Evolutionary conservation across 2,329 filamentous ascomycete genomes (phyloP), one percentile per base, ranked within the genome.

Genomic region (Seiridium unicorne): DNA sequence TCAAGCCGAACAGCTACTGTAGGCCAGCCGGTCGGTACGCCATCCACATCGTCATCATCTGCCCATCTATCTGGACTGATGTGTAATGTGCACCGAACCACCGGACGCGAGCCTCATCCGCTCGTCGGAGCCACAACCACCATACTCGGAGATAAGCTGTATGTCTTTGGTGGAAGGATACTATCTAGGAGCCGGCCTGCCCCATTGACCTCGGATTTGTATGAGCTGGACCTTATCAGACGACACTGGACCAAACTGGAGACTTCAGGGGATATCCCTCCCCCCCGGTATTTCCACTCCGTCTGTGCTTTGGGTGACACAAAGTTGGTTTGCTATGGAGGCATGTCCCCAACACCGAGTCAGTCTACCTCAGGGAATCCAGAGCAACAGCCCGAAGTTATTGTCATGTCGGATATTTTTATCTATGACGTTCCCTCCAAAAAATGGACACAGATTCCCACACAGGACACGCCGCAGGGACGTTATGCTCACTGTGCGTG

Each of bases 381-480:
- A 61, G 90, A 93, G 63, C 80, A 87, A 58, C 90, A 93, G 67
- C 88, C 92, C 44, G 93, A 97, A 70, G 91, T 98, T 4, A 89
- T 93, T 1, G 95, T 98, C 60, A 97, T 99, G 93, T 97, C 94
- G 5, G 95, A 99, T 76, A 92, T 98, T 59, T 92, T 98, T 74
- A 91, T 99, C 38, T 98, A 92, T 74, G 94, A 99, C 73, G 91
- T 95, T 1, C 83, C 86, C 1, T 90, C 89, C 0, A 89, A 85
- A 68, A 89, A 84, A 53, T 99, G 95, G 95, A 94, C 91, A 26
- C 92, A 88, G 62, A 87, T 99, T 48, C 85, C 89, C 1, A 89
- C 92, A 0, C 84, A 87, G 51, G 92, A 97, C 59, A 83, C 91
- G 0, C 95, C 95, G 0, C 93, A 98, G 74, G 95, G 95, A 44